These are phyloP conservation scores for Lactarius psammicola DNA, from an alignment of 768 basidiomycete species.

Conservation along the genomic window DNA sequence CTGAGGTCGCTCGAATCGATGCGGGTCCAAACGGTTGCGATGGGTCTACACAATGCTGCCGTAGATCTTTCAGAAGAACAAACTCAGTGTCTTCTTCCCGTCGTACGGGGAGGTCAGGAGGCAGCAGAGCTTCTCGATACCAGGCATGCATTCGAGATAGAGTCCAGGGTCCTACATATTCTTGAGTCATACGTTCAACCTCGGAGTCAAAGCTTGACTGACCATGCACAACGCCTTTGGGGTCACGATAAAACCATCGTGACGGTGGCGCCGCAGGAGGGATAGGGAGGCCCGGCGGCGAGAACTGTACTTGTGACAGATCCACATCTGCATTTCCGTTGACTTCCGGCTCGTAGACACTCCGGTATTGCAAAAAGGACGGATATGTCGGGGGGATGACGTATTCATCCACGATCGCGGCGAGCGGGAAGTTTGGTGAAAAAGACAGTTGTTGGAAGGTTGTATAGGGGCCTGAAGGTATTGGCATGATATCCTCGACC, in stretches of 20 bases:
- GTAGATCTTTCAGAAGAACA: slow-evolving; percentile 66
- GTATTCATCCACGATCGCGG: slow-evolving; percentile 85
- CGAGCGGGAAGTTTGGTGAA: slow-evolving; percentile 84
- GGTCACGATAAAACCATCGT: slow-evolving; percentile 82
- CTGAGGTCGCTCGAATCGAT: slow-evolving; percentile 35
- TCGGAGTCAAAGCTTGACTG: slow-evolving; percentile 32
- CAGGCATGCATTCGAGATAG: slow-evolving; percentile 85
- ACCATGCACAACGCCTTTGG: slow-evolving; percentile 79
- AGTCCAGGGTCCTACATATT: slow-evolving; percentile 73
- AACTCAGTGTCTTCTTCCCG: slow-evolving; percentile 72
- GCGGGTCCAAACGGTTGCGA: slow-evolving; percentile 65
- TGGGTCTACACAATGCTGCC: slow-evolving; percentile 79
- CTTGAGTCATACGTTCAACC: background rate
- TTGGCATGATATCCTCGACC: slow-evolving; percentile 64
- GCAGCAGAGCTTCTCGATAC: slow-evolving; percentile 82
- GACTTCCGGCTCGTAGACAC: slow-evolving; percentile 57
- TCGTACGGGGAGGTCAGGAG: slow-evolving; percentile 77
- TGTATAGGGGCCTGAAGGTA: slow-evolving; percentile 79
- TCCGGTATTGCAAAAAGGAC: slow-evolving; percentile 69
- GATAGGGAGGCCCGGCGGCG: slow-evolving; percentile 75
- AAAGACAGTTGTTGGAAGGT: slow-evolving; percentile 90
- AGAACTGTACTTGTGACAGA: slow-evolving; percentile 63
- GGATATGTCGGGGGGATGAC: slow-evolving; percentile 90
- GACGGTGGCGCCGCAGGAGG: slow-evolving; percentile 66
- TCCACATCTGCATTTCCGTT: slow-evolving; percentile 44